These are phyloP conservation scores for Hyphopichia pseudoburtonii DNA, from an alignment of 1,139 yeast species.

Conservation along the genomic window DNA sequence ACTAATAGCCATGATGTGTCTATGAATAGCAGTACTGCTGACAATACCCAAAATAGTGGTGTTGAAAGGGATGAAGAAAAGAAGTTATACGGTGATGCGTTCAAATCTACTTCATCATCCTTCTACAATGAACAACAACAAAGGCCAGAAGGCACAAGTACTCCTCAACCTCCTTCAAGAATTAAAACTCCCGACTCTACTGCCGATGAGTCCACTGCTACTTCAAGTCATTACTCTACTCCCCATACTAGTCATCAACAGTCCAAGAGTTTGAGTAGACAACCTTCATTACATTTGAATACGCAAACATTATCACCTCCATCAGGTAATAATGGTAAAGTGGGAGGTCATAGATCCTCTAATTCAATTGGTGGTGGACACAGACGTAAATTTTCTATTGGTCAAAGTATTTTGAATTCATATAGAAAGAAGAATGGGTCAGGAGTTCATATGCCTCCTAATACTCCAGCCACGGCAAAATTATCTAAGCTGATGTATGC, in stretches of 20 bases:
- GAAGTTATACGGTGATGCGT: constrained; percentile 45
- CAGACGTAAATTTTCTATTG: constrained; percentile 64
- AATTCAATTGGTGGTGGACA: constrained; percentile 40
- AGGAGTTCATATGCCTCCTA: constrained; percentile 45
- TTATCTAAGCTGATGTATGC: constrained; percentile 38
- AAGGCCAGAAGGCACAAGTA: neutral
- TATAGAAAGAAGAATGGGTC: constrained; percentile 50
- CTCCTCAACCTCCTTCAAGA: constrained; percentile 14
- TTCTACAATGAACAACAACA: constrained; percentile 18
- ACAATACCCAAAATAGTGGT: constrained; percentile 19
- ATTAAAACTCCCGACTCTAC: constrained; percentile 27
- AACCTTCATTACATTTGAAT: constrained; percentile 38
- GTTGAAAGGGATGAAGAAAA: constrained; percentile 37
- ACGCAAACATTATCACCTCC: constrained; percentile 26
- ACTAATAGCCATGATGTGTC: constrained; percentile 5
- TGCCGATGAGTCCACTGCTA: neutral
- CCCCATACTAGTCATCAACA: constrained; percentile 12
- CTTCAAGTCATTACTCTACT: neutral
- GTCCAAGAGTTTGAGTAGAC: constrained; percentile 35
- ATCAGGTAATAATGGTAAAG: constrained; percentile 12
- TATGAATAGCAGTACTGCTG: constrained; percentile 11
- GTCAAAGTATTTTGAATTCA: constrained; percentile 49
- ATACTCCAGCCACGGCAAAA: constrained; percentile 52
- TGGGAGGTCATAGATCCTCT: constrained; percentile 23
- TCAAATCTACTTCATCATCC: constrained; percentile 37